phyloP scores from a whole-genome alignment of 176 grass and related monocot species.

The Leersia perrieri region DNA sequence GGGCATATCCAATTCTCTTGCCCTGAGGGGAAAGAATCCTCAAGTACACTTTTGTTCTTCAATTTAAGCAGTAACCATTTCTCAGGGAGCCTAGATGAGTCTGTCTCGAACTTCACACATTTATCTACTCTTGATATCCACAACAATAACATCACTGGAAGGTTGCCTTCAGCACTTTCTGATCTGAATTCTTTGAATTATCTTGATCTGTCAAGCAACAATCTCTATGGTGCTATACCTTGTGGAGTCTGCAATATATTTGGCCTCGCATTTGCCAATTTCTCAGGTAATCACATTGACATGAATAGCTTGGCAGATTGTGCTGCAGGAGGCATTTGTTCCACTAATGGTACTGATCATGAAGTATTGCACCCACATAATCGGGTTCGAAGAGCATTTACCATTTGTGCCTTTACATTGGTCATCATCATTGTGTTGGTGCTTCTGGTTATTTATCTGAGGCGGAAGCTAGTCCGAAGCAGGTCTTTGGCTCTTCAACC shows the following conservation, averaged over 20 bases:
- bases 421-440: slow-evolving; percentile 29
- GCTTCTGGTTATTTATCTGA: slow-evolving; percentile 48
- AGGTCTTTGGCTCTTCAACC: slow-evolving; percentile 44
- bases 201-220: slow-evolving; percentile 85
- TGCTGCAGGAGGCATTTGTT: slow-evolving; percentile 47
- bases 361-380: slow-evolving; percentile 34
- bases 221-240: slow-evolving; percentile 66
- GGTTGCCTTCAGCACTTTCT: slow-evolving; percentile 62
- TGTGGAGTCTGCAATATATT: slow-evolving; percentile 74
- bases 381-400: slow-evolving; percentile 30
- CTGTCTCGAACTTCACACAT: slow-evolving; percentile 80
- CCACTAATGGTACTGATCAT: slow-evolving; percentile 23
- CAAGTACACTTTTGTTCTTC: slow-evolving; percentile 69
- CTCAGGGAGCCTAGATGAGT: slow-evolving; percentile 57
- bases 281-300: slow-evolving; percentile 70
- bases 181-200: slow-evolving; percentile 73
- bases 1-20: slow-evolving; percentile 60
- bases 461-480: slow-evolving; percentile 47
- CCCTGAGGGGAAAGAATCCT: slow-evolving; percentile 31
- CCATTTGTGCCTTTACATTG: slow-evolving; percentile 48
- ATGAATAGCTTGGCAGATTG: slow-evolving; percentile 55
- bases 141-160: slow-evolving; percentile 72
- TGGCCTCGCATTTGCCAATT: slow-evolving; percentile 71
- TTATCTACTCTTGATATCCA: slow-evolving; percentile 83
- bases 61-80: slow-evolving; percentile 86